Percentiles rank a stretch among this genome's conserved stretches.
Evolutionary conservation across 805 yeast species (phyloP).

Genomic region (Metschnikowia shivogae): DNA sequence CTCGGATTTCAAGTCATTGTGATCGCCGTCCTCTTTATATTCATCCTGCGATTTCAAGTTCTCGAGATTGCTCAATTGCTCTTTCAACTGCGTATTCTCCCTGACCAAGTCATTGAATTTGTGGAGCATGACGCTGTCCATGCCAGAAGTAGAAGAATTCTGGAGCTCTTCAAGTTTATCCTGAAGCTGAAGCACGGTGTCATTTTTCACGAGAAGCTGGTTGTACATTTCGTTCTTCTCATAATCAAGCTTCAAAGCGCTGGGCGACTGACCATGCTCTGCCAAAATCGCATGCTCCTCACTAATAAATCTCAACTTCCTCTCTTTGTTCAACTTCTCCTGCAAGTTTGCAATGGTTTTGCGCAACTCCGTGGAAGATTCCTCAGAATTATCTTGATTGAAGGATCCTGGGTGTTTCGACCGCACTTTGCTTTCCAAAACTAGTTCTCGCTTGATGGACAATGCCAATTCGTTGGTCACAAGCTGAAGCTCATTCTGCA

Average conservation of each 20-base stretch:
- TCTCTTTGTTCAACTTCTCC: conserved; percentile 57
- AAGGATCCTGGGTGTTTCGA: neutral
- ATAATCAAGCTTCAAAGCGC: conserved; percentile 51
- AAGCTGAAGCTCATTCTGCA: conserved; percentile 60
- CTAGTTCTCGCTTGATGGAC: conserved; percentile 66
- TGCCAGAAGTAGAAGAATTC: conserved; percentile 17
- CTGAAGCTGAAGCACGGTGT: conserved; percentile 42
- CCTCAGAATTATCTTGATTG: conserved; percentile 13
- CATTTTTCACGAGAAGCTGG: conserved; percentile 46
- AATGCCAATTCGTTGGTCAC: conserved; percentile 71
- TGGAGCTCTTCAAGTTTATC: conserved; percentile 42
- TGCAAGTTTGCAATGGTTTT: conserved; percentile 47
- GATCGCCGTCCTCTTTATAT: neutral
- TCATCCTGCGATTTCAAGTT: neutral
- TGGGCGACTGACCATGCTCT: conserved; percentile 51
- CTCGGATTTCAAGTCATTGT: conserved; percentile 6
- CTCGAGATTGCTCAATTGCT: conserved; percentile 4
- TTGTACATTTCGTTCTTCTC: conserved; percentile 51
- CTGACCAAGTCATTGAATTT: conserved; percentile 37
- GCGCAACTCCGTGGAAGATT: conserved; percentile 31
- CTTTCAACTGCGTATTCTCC: conserved; percentile 41
- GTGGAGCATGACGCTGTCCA: conserved; percentile 33
- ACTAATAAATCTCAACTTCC: conserved; percentile 61
- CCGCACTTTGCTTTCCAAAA: conserved; percentile 46
- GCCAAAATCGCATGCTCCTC: conserved; percentile 63